A percentile compares a stretch with the other conserved stretches of the same genome.
Conservation (phyloP, 768 basidiomycete species). For the Hygrophorus pudorinus region DNA sequence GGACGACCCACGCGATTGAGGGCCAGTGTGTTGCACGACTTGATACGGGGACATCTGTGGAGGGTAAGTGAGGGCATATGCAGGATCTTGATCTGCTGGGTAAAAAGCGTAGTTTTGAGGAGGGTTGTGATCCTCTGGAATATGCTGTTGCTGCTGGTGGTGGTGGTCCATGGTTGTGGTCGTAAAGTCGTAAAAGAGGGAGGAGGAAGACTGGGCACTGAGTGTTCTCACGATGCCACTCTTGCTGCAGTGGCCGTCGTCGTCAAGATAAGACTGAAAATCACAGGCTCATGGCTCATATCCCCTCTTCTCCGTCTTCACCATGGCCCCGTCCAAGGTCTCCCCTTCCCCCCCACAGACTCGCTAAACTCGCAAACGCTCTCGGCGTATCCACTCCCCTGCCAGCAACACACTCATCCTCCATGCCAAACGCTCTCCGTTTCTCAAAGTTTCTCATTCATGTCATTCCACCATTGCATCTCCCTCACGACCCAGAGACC, state of each 20-base stretch:
- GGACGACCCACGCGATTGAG: slow-evolving; percentile 70
- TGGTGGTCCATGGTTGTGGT: slow-evolving; percentile 36
- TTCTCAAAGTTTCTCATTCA: slow-evolving; percentile 73
- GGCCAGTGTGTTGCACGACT: slow-evolving; percentile 40
- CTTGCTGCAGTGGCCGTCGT: slow-evolving; percentile 1
- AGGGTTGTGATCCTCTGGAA: slow-evolving; percentile 38
- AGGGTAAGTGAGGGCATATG: slow-evolving; percentile 44
- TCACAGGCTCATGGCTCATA: not conserved
- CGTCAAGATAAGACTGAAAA: slow-evolving; percentile 19
- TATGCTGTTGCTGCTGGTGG: slow-evolving; percentile 35
- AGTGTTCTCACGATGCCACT: slow-evolving; percentile 17
- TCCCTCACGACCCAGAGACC: slow-evolving; percentile 51
- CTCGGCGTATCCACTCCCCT: slow-evolving; percentile 72
- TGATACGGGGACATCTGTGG: slow-evolving; percentile 53
- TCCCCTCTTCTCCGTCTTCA: no score
- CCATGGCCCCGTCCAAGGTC: slow-evolving; percentile 59
- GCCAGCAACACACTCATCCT: slow-evolving; percentile 33
- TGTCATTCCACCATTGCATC: slow-evolving; percentile 66
- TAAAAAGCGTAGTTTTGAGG: slow-evolving; percentile 35
- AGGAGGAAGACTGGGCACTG: slow-evolving; percentile 22
- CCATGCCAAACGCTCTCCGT: no score
- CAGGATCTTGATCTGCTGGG: slow-evolving; percentile 41
- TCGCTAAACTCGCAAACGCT: slow-evolving; percentile 79
- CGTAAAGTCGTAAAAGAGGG: slow-evolving; percentile 17
- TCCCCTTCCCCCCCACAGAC: slow-evolving; percentile 64